These are phyloP conservation scores for Lepidium aucheri DNA, from an alignment of 345 rosid genomes.

Conservation along the genomic window DNA sequence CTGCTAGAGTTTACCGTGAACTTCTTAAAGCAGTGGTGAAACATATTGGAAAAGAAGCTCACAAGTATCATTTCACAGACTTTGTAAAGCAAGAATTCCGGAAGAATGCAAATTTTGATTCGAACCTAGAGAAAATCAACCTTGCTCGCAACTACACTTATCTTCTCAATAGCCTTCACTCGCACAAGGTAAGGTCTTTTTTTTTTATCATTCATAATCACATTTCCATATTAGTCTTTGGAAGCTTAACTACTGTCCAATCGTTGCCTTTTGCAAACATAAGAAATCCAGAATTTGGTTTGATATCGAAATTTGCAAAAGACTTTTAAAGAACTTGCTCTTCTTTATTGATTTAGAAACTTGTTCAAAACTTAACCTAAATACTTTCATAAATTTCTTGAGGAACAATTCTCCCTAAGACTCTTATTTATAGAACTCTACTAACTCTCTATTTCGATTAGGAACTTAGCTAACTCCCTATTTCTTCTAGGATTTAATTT, in stretches of 20 bases:
- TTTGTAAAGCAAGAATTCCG: conserved; percentile 50
- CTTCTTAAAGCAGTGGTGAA: conserved; percentile 65
- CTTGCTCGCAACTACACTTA: conserved; percentile 60
- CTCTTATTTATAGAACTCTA: no score
- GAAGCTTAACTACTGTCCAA: neutral
- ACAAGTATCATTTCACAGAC: conserved; percentile 61
- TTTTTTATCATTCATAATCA: neutral
- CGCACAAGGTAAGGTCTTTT: conserved; percentile 54
- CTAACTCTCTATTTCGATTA: no score
- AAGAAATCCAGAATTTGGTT: neutral
- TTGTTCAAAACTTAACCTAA: no score
- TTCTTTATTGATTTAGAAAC: no score
- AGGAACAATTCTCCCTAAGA: no score
- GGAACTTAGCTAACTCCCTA: no score
- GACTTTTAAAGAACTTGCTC: no score
- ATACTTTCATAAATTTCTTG: no score
- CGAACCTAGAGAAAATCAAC: conserved; percentile 42
- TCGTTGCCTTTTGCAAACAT: neutral
- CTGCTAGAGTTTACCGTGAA: conserved; percentile 48
- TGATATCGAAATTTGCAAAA: no score
- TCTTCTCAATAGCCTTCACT: conserved; percentile 66
- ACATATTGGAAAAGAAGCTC: conserved; percentile 69
- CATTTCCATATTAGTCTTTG: neutral
- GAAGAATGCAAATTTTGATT: conserved; percentile 32
- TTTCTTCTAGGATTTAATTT: no score